These are phyloP conservation scores for Pelargonium nanum DNA, from an alignment of 345 rosid species.

Conservation along the genomic window DNA sequence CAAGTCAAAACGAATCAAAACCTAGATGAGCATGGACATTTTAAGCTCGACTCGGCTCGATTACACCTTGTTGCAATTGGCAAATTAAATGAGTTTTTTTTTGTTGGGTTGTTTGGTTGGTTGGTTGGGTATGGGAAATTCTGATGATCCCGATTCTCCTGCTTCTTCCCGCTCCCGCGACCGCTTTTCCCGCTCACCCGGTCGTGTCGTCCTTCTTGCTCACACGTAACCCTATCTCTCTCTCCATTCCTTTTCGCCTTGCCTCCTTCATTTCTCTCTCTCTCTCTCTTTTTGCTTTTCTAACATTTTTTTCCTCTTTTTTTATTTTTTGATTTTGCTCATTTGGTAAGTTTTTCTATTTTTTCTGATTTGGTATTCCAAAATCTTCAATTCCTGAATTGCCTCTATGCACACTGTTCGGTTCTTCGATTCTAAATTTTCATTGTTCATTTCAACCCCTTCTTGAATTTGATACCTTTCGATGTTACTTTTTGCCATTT, in stretches of 20 bases:
- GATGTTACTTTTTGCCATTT: too few relatives aligned
- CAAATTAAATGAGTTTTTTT: too few relatives aligned
- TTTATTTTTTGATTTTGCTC: not conserved
- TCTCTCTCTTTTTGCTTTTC: not conserved
- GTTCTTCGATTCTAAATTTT: not conserved
- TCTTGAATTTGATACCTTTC: too few relatives aligned
- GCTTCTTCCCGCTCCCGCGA: not conserved
- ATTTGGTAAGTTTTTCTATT: not conserved
- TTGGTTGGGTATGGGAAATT: not conserved
- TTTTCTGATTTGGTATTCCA: not conserved
- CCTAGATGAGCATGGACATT: too few relatives aligned
- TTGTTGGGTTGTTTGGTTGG: not conserved
- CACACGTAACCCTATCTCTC: not conserved
- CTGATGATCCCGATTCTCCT: slow-evolving; percentile 4
- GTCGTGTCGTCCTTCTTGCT: not conserved
- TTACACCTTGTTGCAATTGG: too few relatives aligned
- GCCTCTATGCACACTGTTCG: not conserved
- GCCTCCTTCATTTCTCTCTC: not conserved
- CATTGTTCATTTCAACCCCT: not conserved
- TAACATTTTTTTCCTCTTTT: not conserved
- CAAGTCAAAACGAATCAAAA: too few relatives aligned
- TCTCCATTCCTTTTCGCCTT: not conserved
- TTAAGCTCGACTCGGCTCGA: too few relatives aligned
- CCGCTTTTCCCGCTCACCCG: slow-evolving; percentile 4
- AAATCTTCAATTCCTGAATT: not conserved